A percentile compares a stretch with the other conserved stretches of the same genome.
These are phyloP conservation scores for Trichoderma citrinoviride DNA, from an alignment of 2,329 filamentous ascomycete genomes.

Conservation along the genomic window DNA sequence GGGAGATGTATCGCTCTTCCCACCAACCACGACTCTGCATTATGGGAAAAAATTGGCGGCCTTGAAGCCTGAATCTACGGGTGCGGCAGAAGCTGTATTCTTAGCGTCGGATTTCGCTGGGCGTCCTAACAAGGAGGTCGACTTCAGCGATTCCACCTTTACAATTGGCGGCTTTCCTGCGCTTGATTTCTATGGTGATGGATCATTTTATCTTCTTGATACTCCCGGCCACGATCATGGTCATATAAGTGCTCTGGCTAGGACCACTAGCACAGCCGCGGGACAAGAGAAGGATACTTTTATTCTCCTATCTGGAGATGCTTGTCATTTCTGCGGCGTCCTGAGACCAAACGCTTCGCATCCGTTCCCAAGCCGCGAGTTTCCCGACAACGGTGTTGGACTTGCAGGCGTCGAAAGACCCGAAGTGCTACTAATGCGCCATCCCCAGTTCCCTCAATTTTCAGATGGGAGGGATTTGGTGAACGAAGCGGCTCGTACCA, in stretches of 20 bases:
- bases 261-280: slow-evolving; percentile 18
- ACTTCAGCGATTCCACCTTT: slow-evolving; percentile 23
- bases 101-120: slow-evolving; percentile 25
- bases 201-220: slow-evolving; percentile 42
- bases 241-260: slow-evolving; percentile 27
- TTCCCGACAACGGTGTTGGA: neutral
- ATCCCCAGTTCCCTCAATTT: neutral
- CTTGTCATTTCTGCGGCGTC: slow-evolving; percentile 22
- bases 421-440: neutral
- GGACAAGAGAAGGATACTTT: slow-evolving; percentile 22
- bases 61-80: slow-evolving; percentile 24
- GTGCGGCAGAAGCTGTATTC: slow-evolving; percentile 15
- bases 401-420: neutral
- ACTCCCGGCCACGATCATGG: slow-evolving; percentile 27
- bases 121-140: slow-evolving; percentile 22
- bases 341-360: slow-evolving; percentile 2
- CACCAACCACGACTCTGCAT: slow-evolving; percentile 26
- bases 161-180: slow-evolving; percentile 39
- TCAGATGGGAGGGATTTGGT: too few species aligned
- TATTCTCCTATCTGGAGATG: slow-evolving; percentile 28
- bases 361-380: neutral
- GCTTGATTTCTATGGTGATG: slow-evolving; percentile 43
- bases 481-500: neutral
- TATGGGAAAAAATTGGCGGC: slow-evolving; percentile 25
- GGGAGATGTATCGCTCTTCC: slow-evolving; percentile 30